Conservation (phyloP, 805 yeast genomes). For the Myxozyma mucilagina region DNA sequence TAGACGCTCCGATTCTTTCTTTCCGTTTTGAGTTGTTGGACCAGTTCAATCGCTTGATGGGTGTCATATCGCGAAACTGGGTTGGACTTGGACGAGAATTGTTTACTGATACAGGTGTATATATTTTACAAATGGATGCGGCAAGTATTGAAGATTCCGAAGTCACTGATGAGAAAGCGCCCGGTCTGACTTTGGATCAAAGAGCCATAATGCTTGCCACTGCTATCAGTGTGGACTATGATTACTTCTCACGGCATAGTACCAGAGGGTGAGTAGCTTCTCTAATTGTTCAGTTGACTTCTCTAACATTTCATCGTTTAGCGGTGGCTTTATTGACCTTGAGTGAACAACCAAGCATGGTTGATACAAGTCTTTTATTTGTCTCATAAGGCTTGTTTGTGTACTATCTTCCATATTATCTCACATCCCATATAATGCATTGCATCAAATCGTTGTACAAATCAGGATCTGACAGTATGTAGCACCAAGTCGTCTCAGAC, state of each 20-base stretch:
- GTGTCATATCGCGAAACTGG: constrained; percentile 88
- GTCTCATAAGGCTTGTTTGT: neutral
- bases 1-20: constrained; percentile 83
- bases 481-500: too few relatives aligned
- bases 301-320: neutral
- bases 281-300: neutral
- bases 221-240: constrained; percentile 92
- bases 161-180: constrained; percentile 33
- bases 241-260: constrained; percentile 77
- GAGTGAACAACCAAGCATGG: neutral
- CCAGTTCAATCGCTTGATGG: constrained; percentile 59
- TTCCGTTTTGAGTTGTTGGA: constrained; percentile 81
- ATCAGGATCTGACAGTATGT: too few relatives aligned
- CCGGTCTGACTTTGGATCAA: constrained; percentile 66
- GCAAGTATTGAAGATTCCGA: constrained; percentile 49
- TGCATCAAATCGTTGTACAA: too few relatives aligned
- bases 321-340: constrained; percentile 8
- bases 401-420: too few relatives aligned
- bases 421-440: too few relatives aligned
- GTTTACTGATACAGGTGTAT: constrained; percentile 93
- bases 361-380: neutral
- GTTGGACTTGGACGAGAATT: constrained; percentile 91
- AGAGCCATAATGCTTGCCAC: constrained; percentile 83
- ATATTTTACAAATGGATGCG: constrained; percentile 81
- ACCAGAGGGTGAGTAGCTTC: constrained; percentile 11